Evolutionary conservation across 441 rosid genomes (phyloP).

Genomic region (Gossypium gossypioides): DNA sequence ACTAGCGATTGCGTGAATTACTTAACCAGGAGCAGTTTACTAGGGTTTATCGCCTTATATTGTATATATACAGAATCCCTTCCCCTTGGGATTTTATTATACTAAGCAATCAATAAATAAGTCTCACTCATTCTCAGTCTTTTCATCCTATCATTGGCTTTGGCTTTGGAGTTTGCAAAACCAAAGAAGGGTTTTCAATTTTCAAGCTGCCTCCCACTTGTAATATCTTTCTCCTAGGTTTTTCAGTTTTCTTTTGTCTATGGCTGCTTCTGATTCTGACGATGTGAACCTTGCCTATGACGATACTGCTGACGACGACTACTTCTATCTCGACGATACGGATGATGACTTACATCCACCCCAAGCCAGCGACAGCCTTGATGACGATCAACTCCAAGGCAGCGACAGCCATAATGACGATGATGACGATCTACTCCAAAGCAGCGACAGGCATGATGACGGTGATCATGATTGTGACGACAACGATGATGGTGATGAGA

Average conservation of each 20-base stretch:
- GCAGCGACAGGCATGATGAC: neutral
- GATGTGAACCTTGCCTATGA: neutral
- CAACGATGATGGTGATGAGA: neutral
- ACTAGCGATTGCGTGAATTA: neutral
- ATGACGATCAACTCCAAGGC: neutral
- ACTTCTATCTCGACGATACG: neutral
- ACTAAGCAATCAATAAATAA: neutral
- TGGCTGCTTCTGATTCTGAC: neutral
- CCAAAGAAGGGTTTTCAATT: neutral
- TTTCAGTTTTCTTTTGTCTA: neutral
- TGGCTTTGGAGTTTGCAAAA: neutral
- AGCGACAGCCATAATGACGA: neutral
- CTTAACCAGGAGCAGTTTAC: neutral
- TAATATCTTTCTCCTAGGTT: neutral
- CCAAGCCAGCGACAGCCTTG: neutral
- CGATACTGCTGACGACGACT: neutral
- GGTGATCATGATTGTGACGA: neutral
- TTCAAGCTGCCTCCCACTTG: neutral
- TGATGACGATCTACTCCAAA: neutral
- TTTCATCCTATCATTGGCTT: neutral
- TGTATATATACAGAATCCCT: neutral
- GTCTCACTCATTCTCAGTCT: neutral
- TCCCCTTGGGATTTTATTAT: neutral
- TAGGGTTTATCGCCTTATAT: neutral
- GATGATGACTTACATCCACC: neutral